Evolutionary conservation across 345 rosid genomes (phyloP), one percentile per base, ranked within the genome.

Genomic region (Rhizophora mangle): DNA sequence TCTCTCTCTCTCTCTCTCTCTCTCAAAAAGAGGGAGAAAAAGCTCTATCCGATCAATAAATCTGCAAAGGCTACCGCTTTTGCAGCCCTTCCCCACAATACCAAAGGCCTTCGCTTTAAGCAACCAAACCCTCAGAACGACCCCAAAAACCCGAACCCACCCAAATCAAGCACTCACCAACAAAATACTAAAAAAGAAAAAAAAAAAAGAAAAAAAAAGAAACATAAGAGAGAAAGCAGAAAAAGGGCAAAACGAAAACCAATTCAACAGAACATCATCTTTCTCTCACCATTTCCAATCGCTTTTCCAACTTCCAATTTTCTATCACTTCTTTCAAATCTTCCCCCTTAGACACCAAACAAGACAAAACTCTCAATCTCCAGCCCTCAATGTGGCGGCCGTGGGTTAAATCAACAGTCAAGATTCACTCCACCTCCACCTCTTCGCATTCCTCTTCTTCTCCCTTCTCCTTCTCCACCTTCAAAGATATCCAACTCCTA

Each of bases 341-440:
- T 51, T 60, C 16, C 46, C 46, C 16, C 11, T 3, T 10, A 43
- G 47, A 43, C 49, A 43, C 49, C 18, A 3, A 13, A 43, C 13
- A 43, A 43, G 18, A 43, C 5, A 15, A 43, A 43, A 11, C 5
- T 43, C 49, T 26, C 53, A 36, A 65, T 58, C 51, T 65, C 43
- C 67, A 21, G 26, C 63, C 84, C 72, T 81, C 88, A 80, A 93
- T 93, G 98, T 93, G 98, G 98, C 89, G 89, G 83, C 86, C 85
- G 86, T 81, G 93, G 90, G 78, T 78, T 24, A 86, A 86, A 84
- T 75, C 98, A 61, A 70, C 87, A 63, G 83, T 82, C 39, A 78
- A 76, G 76, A 76, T 82, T 81, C 85, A 74, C 79, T 78, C 76
- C 67, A 67, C 76, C 1, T 70, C 74, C n/a, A 53, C 37, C 47